Evolutionary conservation across 139 green algal genomes (phyloP).

Genomic region (Pedinophyceae sp.): DNA sequence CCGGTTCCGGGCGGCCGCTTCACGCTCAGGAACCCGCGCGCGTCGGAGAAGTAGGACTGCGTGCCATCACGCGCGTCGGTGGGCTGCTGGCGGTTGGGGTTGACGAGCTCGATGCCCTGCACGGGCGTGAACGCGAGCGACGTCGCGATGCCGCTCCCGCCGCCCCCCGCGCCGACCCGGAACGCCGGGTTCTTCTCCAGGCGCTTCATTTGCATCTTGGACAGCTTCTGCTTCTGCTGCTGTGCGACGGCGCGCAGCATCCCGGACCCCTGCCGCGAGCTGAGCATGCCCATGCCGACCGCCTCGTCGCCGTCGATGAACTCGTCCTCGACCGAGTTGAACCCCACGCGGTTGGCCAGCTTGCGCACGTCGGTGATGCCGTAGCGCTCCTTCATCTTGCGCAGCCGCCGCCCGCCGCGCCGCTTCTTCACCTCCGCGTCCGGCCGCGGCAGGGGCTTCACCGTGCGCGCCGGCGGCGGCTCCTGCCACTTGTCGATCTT

Average conservation of each 20-base stretch:
- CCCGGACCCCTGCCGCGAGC: too few species aligned
- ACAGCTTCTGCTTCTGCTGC: conserved; percentile 65
- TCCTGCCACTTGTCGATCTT: conserved; percentile 97
- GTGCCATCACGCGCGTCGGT: conserved; percentile 35
- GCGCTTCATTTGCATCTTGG: conserved; percentile 20
- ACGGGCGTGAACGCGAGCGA: conserved; percentile 90
- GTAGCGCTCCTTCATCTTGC: conserved; percentile 92
- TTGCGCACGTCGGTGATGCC: conserved; percentile 61
- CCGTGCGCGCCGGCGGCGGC: conserved; percentile 72
- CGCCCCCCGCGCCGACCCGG: conserved; percentile 16
- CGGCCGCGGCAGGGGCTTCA: conserved; percentile 74
- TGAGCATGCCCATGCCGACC: conserved; percentile 70
- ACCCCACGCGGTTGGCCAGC: conserved; percentile 83
- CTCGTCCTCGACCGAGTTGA: conserved; percentile 86
- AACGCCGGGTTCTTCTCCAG: conserved; percentile 14
- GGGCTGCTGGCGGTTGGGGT: conserved; percentile 29
- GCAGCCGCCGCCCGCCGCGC: conserved; percentile 59
- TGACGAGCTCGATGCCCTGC: conserved; percentile 82
- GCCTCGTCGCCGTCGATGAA: conserved; percentile 79
- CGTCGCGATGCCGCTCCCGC: conserved; percentile 56
- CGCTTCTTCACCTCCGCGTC: conserved; percentile 80
- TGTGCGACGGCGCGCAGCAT: conserved; percentile 48
- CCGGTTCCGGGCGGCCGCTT: too few species aligned
- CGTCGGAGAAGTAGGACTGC: conserved; percentile 79
- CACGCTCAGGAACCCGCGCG: conserved; percentile 45